Evolutionary conservation across 495 filamentous ascomycete genomes (phyloP).

Genomic region (Penicillium dipodomyicola): DNA sequence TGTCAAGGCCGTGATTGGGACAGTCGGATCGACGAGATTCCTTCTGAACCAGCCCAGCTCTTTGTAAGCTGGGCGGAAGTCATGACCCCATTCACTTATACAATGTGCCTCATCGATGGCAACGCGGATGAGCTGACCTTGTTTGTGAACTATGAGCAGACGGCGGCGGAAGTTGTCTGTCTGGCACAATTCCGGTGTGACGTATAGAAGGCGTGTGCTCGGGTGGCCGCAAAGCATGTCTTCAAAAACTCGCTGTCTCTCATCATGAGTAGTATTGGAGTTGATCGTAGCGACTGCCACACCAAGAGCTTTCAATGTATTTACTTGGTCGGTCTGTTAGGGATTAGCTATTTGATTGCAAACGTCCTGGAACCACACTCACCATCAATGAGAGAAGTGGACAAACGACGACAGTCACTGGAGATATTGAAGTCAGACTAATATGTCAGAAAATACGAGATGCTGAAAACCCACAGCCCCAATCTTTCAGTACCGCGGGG

Average conservation of each 20-base stretch:
- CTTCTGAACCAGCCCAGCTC: slow-evolving; percentile 83
- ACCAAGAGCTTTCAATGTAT: slow-evolving; percentile 67
- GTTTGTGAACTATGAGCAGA: slow-evolving; percentile 69
- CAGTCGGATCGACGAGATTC: slow-evolving; percentile 69
- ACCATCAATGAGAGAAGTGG: slow-evolving; percentile 91
- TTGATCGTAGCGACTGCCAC: slow-evolving; percentile 85
- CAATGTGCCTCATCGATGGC: slow-evolving; percentile 96
- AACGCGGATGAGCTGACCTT: slow-evolving; percentile 78
- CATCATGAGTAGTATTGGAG: slow-evolving; percentile 64
- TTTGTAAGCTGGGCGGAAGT: slow-evolving; percentile 92
- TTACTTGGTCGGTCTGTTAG: slow-evolving; percentile 81
- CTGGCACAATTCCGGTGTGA: slow-evolving; percentile 86
- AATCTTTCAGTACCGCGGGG: slow-evolving; percentile 77
- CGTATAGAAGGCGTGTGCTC: slow-evolving; percentile 78
- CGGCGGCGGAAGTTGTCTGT: slow-evolving; percentile 73
- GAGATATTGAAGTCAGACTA: slow-evolving; percentile 6
- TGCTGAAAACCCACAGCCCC: slow-evolving; percentile 58
- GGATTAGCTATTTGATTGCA: slow-evolving; percentile 1
- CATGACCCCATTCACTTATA: slow-evolving; percentile 97
- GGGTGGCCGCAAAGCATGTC: slow-evolving; percentile 89
- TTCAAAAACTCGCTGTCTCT: slow-evolving; percentile 65
- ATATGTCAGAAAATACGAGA: neutral
- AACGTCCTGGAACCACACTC: slow-evolving; percentile 14
- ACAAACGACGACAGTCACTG: slow-evolving; percentile 88
- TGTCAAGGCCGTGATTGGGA: slow-evolving; percentile 87